Conservation (phyloP, 192 early-diverging fungal species). For the Backusella westeae region DNA sequence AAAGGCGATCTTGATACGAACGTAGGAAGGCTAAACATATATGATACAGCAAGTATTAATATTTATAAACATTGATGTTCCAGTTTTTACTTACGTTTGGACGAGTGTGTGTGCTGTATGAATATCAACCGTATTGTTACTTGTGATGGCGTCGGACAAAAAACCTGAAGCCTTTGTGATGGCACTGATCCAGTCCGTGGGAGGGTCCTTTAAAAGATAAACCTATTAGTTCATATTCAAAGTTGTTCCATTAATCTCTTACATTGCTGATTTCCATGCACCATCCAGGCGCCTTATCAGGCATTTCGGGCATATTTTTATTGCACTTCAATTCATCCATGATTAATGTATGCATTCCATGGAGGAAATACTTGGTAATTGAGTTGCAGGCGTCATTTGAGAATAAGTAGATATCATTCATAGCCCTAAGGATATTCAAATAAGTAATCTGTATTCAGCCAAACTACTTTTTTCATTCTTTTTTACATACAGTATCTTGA, state of each 20-base stretch:
- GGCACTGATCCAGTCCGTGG: not conserved
- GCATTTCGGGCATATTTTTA: not conserved
- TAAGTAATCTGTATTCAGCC: no score
- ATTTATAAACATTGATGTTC: not conserved
- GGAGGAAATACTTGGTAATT: not conserved
- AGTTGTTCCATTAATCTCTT: not conserved
- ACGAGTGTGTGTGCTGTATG: not conserved
- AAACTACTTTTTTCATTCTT: no score
- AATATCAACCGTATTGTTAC: not conserved
- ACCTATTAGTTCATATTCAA: not conserved
- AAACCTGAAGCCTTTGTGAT: not conserved
- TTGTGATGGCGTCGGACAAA: not conserved
- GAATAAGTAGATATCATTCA: not conserved
- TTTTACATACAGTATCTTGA: no score
- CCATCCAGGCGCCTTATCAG: not conserved
- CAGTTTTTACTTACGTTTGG: not conserved
- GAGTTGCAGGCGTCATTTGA: not conserved
- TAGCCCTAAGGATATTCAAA: no score
- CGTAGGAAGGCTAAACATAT: not conserved
- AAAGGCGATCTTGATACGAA: not conserved
- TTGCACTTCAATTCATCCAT: not conserved
- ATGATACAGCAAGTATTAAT: not conserved
- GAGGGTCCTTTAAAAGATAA: not conserved
- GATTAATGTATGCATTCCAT: not conserved
- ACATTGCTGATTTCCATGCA: not conserved